Evolutionary conservation across 2,329 filamentous ascomycete genomes (phyloP).

Genomic region (Monosporascus ibericus): DNA sequence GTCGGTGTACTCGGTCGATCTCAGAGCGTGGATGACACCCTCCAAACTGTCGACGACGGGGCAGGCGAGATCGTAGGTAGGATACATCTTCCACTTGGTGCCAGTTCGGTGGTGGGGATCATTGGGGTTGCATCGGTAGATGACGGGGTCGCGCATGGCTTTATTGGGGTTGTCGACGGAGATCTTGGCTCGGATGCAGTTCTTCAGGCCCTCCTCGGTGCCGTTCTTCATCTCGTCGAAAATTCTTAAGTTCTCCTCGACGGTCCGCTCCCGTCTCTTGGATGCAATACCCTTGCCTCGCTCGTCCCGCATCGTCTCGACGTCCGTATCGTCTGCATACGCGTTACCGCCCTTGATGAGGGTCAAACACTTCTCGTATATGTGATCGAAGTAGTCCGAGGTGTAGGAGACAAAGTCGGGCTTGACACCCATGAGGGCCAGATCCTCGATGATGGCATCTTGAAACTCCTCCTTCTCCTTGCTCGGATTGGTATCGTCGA

Average conservation of each 20-base stretch:
- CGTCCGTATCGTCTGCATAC: conserved; percentile 90
- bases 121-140: conserved; percentile 82
- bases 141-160: conserved; percentile 91
- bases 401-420: conserved; percentile 85
- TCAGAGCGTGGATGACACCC: conserved; percentile 76
- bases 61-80: conserved; percentile 82
- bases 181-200: conserved; percentile 94
- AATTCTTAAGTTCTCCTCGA: conserved; percentile 78
- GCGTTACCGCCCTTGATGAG: conserved; percentile 84
- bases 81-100: conserved; percentile 76
- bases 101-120: conserved; percentile 71
- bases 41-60: conserved; percentile 75
- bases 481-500: conserved; percentile 95
- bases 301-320: conserved; percentile 81
- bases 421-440: conserved; percentile 85
- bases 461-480: conserved; percentile 98
- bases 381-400: conserved; percentile 89
- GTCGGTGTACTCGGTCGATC: conserved; percentile 83
- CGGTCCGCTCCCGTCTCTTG: conserved; percentile 66
- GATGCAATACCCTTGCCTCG: conserved; percentile 80
- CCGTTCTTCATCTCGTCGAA: conserved; percentile 94
- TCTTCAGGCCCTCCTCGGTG: conserved; percentile 68
- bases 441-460: conserved; percentile 87
- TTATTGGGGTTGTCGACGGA: conserved; percentile 90
- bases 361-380: conserved; percentile 78